Conservation (phyloP, 1,139 yeast genomes). For the Suhomyces wounanorum region DNA sequence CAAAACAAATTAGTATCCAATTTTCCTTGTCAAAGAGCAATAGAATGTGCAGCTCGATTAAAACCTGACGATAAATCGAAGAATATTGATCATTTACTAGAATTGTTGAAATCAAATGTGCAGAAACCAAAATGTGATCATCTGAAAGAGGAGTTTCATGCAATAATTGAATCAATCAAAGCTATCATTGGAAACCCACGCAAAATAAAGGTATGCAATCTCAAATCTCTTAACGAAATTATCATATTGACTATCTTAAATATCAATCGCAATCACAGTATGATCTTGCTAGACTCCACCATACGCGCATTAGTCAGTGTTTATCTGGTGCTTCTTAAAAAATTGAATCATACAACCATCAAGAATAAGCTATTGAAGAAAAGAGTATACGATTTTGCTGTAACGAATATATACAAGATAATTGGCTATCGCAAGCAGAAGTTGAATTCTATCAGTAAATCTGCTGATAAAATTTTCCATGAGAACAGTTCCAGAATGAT, state of each 20-base stretch:
- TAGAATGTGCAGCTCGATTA: background rate
- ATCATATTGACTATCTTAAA: background rate
- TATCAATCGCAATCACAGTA: background rate
- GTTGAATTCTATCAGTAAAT: background rate
- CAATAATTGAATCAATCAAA: background rate
- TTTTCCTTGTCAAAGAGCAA: background rate
- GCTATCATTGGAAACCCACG: background rate
- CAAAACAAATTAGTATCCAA: background rate
- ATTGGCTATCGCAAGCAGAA: background rate
- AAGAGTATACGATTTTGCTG: conserved; percentile 1
- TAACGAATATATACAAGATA: conserved; percentile 3
- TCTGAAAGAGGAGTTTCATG: background rate
- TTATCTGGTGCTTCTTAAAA: background rate
- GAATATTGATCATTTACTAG: background rate
- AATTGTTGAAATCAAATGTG: background rate
- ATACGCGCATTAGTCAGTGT: background rate
- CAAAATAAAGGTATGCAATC: background rate
- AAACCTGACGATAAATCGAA: background rate
- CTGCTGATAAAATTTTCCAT: background rate
- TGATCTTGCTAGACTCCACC: background rate
- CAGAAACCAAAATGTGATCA: background rate
- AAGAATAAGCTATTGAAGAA: background rate
- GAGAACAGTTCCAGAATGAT: background rate
- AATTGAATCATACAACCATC: background rate
- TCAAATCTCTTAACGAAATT: background rate